Base-by-base conservation (phyloP, 257 asterid species). In the Lycium ferocissimum region DNA sequence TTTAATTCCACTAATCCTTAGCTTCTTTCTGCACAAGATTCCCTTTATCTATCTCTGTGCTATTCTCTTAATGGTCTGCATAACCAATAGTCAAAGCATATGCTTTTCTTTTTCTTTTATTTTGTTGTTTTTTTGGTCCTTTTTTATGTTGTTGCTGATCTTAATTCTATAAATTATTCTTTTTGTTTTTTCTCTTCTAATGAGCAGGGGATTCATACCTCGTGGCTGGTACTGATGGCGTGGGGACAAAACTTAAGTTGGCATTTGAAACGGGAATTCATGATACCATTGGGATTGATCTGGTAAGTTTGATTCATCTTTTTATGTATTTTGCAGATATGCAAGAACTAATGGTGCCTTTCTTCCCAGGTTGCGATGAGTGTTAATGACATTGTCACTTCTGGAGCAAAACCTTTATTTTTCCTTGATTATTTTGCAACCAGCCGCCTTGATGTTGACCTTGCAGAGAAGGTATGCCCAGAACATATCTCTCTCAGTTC, bases 151-250 rank as follows among this genome's bases (percentile, higher is more conserved):
- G 12, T 79, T 79, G 3, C 51, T 5, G 40, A 35, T 47, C 43
- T 59, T 58, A 22, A 76, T 83, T 13, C 35, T 59, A 43, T 76
- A 67, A 40, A 53, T 14, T 63, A 35, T 56, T 62, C 45, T 38
- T 56, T 57, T 65, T 51, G 80, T 53, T 6, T 73, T 86, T 58
- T 63, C 22, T 78, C 26, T 62, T 78, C 2, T 11, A 76, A 84
- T 80, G 14, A 9, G 26, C 91, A 95, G 99, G 98, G 51, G 98
- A 96, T 90, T 92, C 97, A 12, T 95, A 95, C 87, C 94, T 96
- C 26, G 99, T 96, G 51, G 98, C 99, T 69, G 99, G 99, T 53
- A 96, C 98, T 2, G 99, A 96, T 89, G 98, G 99, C 49, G 98
- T 96, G 57, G 99, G 99, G 69, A 95, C 98, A 40, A 96, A 96